phyloP scores from a whole-genome alignment of 2,329 filamentous ascomycete species.

The Annulohypoxylon truncatum region DNA sequence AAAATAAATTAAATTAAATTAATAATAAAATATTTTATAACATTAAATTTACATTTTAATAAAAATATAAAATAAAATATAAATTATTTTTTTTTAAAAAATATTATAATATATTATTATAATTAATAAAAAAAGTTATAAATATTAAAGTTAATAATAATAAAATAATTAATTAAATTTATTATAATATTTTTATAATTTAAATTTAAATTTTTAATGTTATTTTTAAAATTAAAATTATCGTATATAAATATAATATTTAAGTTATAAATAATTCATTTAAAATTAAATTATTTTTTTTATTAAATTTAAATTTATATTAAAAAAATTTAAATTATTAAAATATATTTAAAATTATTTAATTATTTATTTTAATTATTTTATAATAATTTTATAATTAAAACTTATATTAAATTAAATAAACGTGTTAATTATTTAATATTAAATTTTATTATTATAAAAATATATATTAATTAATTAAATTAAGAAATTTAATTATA shows the following conservation, averaged over 20 bases:
- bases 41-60: neutral
- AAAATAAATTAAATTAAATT: no score
- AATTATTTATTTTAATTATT: no score
- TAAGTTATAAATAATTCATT: neutral
- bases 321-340: neutral
- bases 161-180: neutral
- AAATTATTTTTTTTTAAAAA: neutral
- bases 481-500: no score
- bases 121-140: conserved; percentile 4
- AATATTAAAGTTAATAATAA: neutral
- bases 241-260: conserved; percentile 1
- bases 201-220: neutral
- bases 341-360: neutral
- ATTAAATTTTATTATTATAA: no score
- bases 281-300: neutral
- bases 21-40: no score
- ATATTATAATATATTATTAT: neutral
- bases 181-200: neutral
- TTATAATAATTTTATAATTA: no score
- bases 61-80: conserved; percentile 1
- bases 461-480: no score
- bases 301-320: neutral
- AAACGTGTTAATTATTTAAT: no score
- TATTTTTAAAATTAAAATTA: conserved; percentile 7
- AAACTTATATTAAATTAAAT: no score